phyloP scores from a whole-genome alignment of 805 yeast species.

The Cephaloascus albidus region DNA sequence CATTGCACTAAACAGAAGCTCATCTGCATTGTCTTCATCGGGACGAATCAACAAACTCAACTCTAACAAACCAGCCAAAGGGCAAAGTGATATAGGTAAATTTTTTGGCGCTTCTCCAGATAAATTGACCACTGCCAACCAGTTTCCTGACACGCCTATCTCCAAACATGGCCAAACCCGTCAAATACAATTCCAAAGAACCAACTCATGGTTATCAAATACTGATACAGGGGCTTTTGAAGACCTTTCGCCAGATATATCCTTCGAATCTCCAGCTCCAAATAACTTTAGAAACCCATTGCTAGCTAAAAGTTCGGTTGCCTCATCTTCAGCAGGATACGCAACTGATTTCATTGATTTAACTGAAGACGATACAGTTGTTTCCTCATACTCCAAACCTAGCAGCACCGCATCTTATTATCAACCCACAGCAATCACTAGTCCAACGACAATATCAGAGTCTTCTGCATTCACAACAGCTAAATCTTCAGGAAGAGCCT shows the following conservation, averaged over 20 bases:
- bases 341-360: not conserved
- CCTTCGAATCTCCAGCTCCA: constrained; percentile 26
- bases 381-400: not conserved
- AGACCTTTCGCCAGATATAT: constrained; percentile 15
- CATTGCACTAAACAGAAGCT: not conserved
- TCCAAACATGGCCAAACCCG: not conserved
- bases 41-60: not conserved
- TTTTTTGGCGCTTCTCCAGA: not conserved
- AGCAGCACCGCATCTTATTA: not conserved
- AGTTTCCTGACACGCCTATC: too few relatives aligned
- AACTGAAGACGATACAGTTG: not conserved
- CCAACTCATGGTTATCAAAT: not conserved
- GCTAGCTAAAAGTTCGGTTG: constrained; percentile 8
- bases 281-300: constrained; percentile 25
- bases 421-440: not conserved
- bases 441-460: not conserved
- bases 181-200: not conserved
- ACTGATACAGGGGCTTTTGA: not conserved
- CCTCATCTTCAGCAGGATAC: not conserved
- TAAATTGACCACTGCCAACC: too few relatives aligned
- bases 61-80: not conserved
- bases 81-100: not conserved
- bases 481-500: not conserved
- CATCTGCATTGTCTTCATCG: not conserved
- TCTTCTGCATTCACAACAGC: not conserved